Base-by-base conservation (phyloP, 345 rosid species). In the Cochlearia excelsa region DNA sequence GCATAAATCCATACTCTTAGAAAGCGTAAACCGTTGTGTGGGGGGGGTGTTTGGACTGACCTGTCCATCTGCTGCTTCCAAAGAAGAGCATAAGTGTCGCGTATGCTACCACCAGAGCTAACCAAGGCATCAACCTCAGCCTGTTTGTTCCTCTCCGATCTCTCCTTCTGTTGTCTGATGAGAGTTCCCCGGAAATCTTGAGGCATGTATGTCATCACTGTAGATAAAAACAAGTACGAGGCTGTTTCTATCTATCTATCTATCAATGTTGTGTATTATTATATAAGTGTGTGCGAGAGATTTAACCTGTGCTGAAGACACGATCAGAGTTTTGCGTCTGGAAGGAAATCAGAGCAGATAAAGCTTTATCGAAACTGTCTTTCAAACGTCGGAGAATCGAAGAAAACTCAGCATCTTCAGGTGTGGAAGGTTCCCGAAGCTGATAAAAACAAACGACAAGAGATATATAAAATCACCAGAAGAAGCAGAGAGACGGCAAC, bases 141-240 rank as follows among this genome's bases (percentile, higher is more conserved):
- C 78, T 88, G 95, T 85, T 84, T 92, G 78, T 86, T 92, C 78
- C 85, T 88, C 79, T 92, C 98, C n/a, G 98, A 92, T 30, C 98
- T 77, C 63, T 92, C 98, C 72, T 83, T 84, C 72, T 88, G 96
- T 74, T 84, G 95, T 71, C 80, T 77, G 64, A 92, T 86, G 52
- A 92, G 74, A 9, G 87, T 80, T 56, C 95, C 98, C 10, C 98
- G 93, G 68, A 92, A 92, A 75, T 92, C 98, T 83, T 92, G 98
- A 78, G 98, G 98, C 95, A 92, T 77, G 82, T 92, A 92, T 63
- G 98, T 92, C 98, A 92, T 92, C 60, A 92, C 98, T 92, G 83
- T 63, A 76, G 63, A 70, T 26, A 39, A 7, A 29, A 16, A 10
- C 3, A 3, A 2, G 16, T 33, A 8, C 10, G 47, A 9, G 48